Percentiles rank a stretch among this genome's conserved stretches.
Conservation (phyloP, 768 basidiomycete genomes). For the Boletus barrowsii region DNA sequence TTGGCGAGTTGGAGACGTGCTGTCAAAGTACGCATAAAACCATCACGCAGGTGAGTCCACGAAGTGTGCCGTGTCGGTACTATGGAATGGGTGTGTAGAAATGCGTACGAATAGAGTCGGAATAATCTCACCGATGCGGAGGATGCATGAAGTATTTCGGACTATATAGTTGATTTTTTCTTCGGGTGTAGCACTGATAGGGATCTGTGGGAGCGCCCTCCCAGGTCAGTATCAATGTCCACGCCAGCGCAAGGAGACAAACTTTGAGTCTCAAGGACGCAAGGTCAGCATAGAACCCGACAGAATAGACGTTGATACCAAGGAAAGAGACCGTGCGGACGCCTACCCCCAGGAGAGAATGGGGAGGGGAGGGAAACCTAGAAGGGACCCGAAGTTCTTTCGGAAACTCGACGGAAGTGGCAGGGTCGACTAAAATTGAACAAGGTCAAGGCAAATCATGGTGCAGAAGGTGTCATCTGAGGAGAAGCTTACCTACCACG, state of each 20-base stretch:
- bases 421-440: constrained; percentile 57
- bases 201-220: constrained; percentile 41
- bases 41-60: constrained; percentile 78
- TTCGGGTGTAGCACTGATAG: constrained; percentile 52
- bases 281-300: constrained; percentile 87
- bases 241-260: constrained; percentile 7
- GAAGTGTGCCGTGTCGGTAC: constrained; percentile 81
- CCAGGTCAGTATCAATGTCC: background rate
- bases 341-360: constrained; percentile 78
- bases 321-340: constrained; percentile 89
- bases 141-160: constrained; percentile 62
- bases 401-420: constrained; percentile 73
- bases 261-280: constrained; percentile 61
- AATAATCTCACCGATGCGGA: constrained; percentile 63
- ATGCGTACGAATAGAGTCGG: background rate
- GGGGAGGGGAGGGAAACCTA: constrained; percentile 55
- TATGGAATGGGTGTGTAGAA: constrained; percentile 23
- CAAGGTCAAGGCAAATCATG: background rate
- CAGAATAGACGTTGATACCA: constrained; percentile 83
- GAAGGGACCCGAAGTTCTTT: constrained; percentile 61
- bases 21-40: constrained; percentile 73
- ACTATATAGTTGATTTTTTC: constrained; percentile 72
- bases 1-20: constrained; percentile 52
- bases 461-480: too few relatives aligned
- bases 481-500: constrained; percentile 20